Base-by-base conservation (phyloP, 2,329 filamentous ascomycete species). In the Clarireedia sp. region DNA sequence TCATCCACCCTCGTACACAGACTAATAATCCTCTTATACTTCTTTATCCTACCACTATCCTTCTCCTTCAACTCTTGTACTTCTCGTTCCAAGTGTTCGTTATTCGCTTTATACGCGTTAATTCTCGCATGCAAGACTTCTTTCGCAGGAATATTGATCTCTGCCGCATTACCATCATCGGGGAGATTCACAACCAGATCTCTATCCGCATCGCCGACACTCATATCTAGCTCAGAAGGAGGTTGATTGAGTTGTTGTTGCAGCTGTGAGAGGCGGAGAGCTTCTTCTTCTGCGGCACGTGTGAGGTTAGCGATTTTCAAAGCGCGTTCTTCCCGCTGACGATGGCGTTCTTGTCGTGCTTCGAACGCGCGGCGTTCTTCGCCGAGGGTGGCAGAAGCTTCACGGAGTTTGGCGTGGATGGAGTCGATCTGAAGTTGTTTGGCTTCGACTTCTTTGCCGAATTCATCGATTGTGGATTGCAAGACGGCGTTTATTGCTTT, bases 11-110 rank as follows among this genome's bases (percentile, higher is more conserved):
- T 85, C 0, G 90, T 95, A 68, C 92, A 96, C 12, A 96, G 75
- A 53, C 87, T 84, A 23, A 99, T 90, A 29, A 97, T 89, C 62
- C 86, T 87, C 24, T 90, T 81, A 69, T 96, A 96, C 71, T 94
- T 90, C 62, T 86, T 78, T 66, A 96, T 92, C 3, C 95, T 78
- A 53, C 96, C 90, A 4, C 84, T 85, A 63, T 89, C 92, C 57
- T 88, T 84, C 29, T 86, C 85, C 68, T 89, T 86, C 8, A 99
- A 78, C 5, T 80, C 80, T 17, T 80, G 78, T 2, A 90, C 85
- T 63, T 86, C 82, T 50, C 82, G 80, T 52, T 81, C 75, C 12
- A 94, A 82, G 17, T 79, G 75, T 43, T 79, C 76, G 45, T 90
- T 89, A 47, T 90, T 84, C 12, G 75, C 74, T 55, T 81, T 78